Evolutionary conservation across 495 filamentous ascomycete species (phyloP).

Genomic region (Daldinia grandis): DNA sequence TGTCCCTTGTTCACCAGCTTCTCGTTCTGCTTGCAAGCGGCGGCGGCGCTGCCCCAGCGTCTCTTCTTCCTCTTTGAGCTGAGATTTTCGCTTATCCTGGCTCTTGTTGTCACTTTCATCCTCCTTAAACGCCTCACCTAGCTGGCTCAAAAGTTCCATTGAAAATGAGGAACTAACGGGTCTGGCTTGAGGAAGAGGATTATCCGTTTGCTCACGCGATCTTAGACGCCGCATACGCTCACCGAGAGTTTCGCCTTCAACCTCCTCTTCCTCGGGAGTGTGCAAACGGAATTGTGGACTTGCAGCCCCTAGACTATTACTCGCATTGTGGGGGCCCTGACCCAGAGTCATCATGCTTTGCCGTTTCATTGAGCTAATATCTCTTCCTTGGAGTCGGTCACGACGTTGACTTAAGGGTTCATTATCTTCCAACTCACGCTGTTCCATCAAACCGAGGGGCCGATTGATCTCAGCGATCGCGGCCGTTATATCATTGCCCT

Average conservation of each 20-base stretch:
- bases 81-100: conserved; percentile 46
- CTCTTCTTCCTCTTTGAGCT: conserved; percentile 73
- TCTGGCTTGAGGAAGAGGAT: conserved; percentile 59
- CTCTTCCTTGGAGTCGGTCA: conserved; percentile 73
- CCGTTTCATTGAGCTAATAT: conserved; percentile 49
- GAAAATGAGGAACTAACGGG: conserved; percentile 80
- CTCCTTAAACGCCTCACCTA: conserved; percentile 63
- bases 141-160: conserved; percentile 77
- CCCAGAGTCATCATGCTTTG: conserved; percentile 53
- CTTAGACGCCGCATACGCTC: conserved; percentile 76
- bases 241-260: conserved; percentile 81
- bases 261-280: conserved; percentile 58
- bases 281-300: conserved; percentile 42
- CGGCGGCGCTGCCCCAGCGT: conserved; percentile 86
- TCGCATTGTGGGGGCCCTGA: conserved; percentile 33
- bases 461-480: conserved; percentile 63
- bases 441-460: conserved; percentile 85
- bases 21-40: conserved; percentile 77
- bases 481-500: conserved; percentile 59
- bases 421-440: conserved; percentile 85
- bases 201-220: conserved; percentile 53
- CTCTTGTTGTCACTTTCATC: conserved; percentile 43
- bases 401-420: conserved; percentile 86
- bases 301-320: conserved; percentile 33
- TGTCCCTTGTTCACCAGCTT: conserved; percentile 61